Conservation (phyloP, 257 asterid genomes). For the Nicotiana noctiflora region DNA sequence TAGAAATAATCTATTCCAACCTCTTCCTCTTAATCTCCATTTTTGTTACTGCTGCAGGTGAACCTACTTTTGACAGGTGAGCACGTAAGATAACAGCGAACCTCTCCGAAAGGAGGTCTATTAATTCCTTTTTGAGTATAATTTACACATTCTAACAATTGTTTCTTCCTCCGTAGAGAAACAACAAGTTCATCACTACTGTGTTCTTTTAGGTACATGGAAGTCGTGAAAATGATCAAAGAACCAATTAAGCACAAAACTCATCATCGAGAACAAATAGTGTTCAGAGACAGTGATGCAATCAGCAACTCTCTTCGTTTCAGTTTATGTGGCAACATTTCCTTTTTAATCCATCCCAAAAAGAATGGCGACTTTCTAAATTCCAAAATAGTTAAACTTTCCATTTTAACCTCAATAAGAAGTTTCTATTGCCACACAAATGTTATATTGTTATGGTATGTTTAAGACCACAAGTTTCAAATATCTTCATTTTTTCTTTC, state of each 20-base stretch:
- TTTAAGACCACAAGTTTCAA: too few species aligned
- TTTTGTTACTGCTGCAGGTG: background rate
- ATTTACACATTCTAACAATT: background rate
- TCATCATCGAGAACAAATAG: background rate
- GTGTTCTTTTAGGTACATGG: background rate
- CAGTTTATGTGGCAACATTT: too few species aligned
- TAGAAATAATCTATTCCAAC: background rate
- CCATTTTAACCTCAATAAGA: too few species aligned
- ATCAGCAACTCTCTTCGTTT: background rate
- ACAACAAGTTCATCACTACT: too few species aligned
- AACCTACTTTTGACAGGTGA: background rate
- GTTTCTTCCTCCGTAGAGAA: background rate
- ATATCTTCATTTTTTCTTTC: too few species aligned
- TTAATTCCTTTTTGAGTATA: background rate
- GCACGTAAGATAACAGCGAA: background rate
- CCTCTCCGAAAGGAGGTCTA: background rate
- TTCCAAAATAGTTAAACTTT: too few species aligned
- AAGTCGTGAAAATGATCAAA: background rate
- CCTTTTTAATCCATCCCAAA: too few species aligned
- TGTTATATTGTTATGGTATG: too few species aligned
- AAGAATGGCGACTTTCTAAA: too few species aligned
- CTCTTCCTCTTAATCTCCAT: background rate
- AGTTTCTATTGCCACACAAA: too few species aligned
- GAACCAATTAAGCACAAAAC: slow-evolving; percentile 4
- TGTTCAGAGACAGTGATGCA: background rate